Base-by-base conservation (phyloP, 2,329 filamentous ascomycete species). In the Fusarium sublunatum region DNA sequence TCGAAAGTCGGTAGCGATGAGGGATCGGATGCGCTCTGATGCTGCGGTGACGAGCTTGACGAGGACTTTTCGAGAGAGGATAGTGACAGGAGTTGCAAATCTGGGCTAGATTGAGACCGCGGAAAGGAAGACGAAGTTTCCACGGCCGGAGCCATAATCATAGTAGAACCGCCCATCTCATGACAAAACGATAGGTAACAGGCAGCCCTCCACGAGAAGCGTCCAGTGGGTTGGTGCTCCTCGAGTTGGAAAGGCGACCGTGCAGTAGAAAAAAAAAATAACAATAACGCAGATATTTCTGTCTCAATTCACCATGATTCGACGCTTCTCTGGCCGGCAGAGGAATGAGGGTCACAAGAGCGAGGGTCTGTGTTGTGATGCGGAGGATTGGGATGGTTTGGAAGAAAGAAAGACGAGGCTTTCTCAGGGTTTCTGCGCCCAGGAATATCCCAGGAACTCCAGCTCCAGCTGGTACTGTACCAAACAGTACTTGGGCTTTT, bases 81-180 rank as follows among this genome's bases (percentile, higher is more conserved):
- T 38, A 72, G 50, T 19, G 74, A 71, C 29, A 71, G 65, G 22
- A 49, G 53, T 39, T 38, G 36, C 49, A 76, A 58, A 24, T 76
- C 67, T 15, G 74, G 70, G 47, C 69, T 74, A n/a, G 75, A 75
- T 56, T 74, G 73, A 39, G 77, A 76, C 63, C 73, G 72, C 58
- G 72, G 53, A 60, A 76, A 73, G 48, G 71, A 63, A 43, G 71
- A 58, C 12, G 73, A 69, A 46, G 64, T 55, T 62, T 75, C 71
- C 61, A 75, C 70, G 63, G 75, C 75, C 72, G 76, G 71, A 61
- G 77, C 73, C 77, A 78, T 78, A 70, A 73, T 75, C 69, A 75
- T 63, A 41, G 73, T 73, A 60, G 74, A 68, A 50, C 71, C 72
- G 48, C 71, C 73, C 75, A 76, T 76, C 62, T 72, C 75, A 78